A percentile compares a stretch with the other conserved stretches of the same genome.
Evolutionary conservation across 495 filamentous ascomycete species (phyloP).

Genomic region (Hypoxylon rickii): DNA sequence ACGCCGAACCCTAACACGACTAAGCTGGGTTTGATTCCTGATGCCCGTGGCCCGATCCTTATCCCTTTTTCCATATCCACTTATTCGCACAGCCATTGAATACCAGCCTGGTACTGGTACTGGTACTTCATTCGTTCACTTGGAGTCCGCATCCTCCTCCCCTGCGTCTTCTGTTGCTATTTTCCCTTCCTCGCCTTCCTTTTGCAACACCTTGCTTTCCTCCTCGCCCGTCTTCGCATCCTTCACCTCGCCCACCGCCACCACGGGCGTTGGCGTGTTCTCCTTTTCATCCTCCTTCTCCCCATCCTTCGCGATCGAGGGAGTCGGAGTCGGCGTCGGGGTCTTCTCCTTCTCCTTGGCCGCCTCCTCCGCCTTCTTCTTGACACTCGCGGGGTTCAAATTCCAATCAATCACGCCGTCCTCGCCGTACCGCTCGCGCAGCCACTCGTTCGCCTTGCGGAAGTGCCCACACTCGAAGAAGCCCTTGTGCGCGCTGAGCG

Average conservation of each 20-base stretch:
- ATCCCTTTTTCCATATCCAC: neutral
- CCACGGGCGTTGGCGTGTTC: slow-evolving; percentile 6
- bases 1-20: neutral
- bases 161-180: no score
- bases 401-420: slow-evolving; percentile 87
- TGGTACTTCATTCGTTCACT: neutral
- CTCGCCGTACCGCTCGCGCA: slow-evolving; percentile 73
- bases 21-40: neutral
- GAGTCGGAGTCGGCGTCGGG: no score
- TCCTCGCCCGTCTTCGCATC: slow-evolving; percentile 20
- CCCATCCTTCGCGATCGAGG: slow-evolving; percentile 3
- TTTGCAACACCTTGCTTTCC: slow-evolving; percentile 31
- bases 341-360: slow-evolving; percentile 25
- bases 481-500: slow-evolving; percentile 76
- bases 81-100: no score
- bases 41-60: no score
- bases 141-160: slow-evolving; percentile 9
- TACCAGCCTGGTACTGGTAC: no score
- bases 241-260: slow-evolving; percentile 18
- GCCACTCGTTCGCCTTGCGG: slow-evolving; percentile 86
- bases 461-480: slow-evolving; percentile 92
- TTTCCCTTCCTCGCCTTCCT: slow-evolving; percentile 23
- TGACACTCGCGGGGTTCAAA: slow-evolving; percentile 51
- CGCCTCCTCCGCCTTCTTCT: slow-evolving; percentile 4
- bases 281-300: slow-evolving; percentile 17